Conservation (phyloP, 2,329 filamentous ascomycete species). For the Cyphellophora attinorum region DNA sequence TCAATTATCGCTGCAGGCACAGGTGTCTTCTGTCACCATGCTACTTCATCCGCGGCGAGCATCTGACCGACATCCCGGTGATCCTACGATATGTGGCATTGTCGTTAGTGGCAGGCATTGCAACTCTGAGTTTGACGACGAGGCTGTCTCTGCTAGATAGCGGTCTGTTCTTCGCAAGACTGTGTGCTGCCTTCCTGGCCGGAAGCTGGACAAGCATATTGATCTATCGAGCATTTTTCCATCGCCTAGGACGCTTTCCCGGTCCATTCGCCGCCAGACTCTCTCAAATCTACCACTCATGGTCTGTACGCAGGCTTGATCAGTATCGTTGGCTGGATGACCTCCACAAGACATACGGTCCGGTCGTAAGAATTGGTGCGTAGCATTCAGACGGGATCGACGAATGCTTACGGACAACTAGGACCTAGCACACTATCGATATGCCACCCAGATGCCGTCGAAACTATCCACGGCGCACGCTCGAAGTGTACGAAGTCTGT, state of each 20-base stretch:
- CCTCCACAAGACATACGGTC: background rate
- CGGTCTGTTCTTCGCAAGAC: background rate
- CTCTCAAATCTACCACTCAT: constrained; percentile 1
- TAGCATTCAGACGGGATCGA: background rate
- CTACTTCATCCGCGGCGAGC: constrained; percentile 1
- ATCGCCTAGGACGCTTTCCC: constrained; percentile 23
- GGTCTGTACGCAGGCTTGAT: background rate
- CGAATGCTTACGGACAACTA: constrained; percentile 8
- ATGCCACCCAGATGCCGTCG: constrained; percentile 25
- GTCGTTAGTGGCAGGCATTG: background rate
- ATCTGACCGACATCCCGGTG: background rate
- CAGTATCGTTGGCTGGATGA: background rate
- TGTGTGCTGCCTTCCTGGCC: background rate
- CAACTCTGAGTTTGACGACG: background rate
- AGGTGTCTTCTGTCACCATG: background rate
- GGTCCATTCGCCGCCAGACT: constrained; percentile 20
- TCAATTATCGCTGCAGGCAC: too few relatives aligned
- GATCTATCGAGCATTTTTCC: constrained; percentile 23
- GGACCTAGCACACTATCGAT: constrained; percentile 20
- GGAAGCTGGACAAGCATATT: background rate
- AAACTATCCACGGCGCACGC: constrained; percentile 23
- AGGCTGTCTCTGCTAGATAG: background rate
- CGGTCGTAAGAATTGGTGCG: background rate
- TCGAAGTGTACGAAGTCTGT: background rate
- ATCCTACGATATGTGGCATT: background rate